Percentiles rank a stretch among this genome's conserved stretches.
Conservation (phyloP, 78 protist species). For the Parvularia atlantis region DNA sequence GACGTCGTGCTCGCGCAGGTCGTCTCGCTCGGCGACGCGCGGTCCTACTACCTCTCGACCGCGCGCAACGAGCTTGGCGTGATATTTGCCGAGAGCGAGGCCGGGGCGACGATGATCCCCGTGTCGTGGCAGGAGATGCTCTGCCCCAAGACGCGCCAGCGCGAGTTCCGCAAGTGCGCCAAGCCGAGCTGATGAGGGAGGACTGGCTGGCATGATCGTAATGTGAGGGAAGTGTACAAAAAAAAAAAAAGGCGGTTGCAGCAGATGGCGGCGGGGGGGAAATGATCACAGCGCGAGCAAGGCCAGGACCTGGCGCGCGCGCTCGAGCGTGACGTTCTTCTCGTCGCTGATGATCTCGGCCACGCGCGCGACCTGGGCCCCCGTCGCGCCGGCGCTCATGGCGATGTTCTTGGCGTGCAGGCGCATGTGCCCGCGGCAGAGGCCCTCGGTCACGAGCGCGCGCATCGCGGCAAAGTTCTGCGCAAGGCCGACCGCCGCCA, state of each 20-base stretch:
- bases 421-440: slow-evolving; percentile 17
- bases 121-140: slow-evolving; percentile 63
- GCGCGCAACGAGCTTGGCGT: slow-evolving; percentile 79
- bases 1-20: slow-evolving; percentile 61
- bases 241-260: no score
- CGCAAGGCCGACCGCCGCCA: slow-evolving; percentile 16
- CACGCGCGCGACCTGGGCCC: no score
- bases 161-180: slow-evolving; percentile 69
- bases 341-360: no score
- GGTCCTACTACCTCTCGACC: slow-evolving; percentile 65
- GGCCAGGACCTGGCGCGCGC: no score
- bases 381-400: background rate
- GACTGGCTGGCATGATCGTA: no score
- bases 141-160: slow-evolving; percentile 58
- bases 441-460: slow-evolving; percentile 1
- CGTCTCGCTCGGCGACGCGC: slow-evolving; percentile 74
- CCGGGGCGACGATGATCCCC: slow-evolving; percentile 62
- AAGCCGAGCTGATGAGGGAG: slow-evolving; percentile 3
- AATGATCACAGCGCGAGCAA: no score
- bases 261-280: no score
- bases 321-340: no score
- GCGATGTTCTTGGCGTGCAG: slow-evolving; percentile 19
- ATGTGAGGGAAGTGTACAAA: no score
- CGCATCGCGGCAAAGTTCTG: slow-evolving; percentile 23
- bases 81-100: slow-evolving; percentile 61